These are phyloP conservation scores for Amylostereum areolatum DNA, from an alignment of 1,284 basidiomycete species.

Conservation along the genomic window DNA sequence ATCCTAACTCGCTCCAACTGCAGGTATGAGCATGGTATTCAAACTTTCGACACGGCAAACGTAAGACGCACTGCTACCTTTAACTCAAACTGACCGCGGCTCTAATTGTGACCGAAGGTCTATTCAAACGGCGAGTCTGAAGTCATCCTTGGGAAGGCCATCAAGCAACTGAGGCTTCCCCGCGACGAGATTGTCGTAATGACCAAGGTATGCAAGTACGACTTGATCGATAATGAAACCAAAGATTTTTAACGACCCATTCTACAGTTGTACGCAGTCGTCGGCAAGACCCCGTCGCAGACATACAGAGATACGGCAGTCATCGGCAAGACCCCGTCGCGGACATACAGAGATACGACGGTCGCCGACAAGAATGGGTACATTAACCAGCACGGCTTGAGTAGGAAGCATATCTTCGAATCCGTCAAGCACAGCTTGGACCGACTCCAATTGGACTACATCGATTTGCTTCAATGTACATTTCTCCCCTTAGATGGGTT, in stretches of 20 bases:
- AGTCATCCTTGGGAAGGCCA: conserved; percentile 71
- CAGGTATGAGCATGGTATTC: conserved; percentile 35
- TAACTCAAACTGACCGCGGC: too few species aligned
- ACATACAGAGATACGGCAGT: too few species aligned
- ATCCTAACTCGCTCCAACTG: conserved; percentile 7
- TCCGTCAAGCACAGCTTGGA: conserved; percentile 60
- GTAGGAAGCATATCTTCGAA: conserved; percentile 60
- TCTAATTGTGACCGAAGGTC: conserved; percentile 7
- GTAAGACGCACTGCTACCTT: too few species aligned
- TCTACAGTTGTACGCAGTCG: too few species aligned
- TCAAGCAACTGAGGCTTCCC: conserved; percentile 65
- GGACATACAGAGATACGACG: too few species aligned
- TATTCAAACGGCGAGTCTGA: conserved; percentile 76
- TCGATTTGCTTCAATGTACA: conserved; percentile 61
- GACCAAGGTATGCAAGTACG: conserved; percentile 32
- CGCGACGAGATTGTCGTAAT: conserved; percentile 74
- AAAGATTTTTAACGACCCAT: background rate
- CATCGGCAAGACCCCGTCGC: too few species aligned
- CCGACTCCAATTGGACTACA: conserved; percentile 63
- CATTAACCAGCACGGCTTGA: conserved; percentile 28
- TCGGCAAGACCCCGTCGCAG: too few species aligned
- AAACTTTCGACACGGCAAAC: conserved; percentile 47
- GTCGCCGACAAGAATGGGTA: conserved; percentile 19
- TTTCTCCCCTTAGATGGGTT: background rate
- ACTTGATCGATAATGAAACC: background rate